Conservation (phyloP, 768 basidiomycete species). For the Lentinula lateritia region DNA sequence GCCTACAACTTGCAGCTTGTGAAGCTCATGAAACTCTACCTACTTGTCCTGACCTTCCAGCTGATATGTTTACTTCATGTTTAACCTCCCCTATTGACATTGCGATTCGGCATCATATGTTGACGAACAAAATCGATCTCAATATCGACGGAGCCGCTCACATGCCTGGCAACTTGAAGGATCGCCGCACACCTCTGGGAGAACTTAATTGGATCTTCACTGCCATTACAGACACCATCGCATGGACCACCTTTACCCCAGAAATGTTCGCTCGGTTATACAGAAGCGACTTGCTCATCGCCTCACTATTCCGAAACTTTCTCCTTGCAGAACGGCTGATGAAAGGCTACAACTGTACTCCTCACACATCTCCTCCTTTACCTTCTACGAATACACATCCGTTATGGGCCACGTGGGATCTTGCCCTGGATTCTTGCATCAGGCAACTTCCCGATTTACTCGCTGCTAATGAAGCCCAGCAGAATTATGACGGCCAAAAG, state of each 20-base stretch:
- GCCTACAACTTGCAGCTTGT: slow-evolving; percentile 94
- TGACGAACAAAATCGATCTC: slow-evolving; percentile 74
- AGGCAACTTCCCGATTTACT: slow-evolving; percentile 89
- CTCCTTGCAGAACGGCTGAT: slow-evolving; percentile 95
- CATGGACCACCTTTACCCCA: slow-evolving; percentile 95
- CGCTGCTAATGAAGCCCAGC: slow-evolving; percentile 26
- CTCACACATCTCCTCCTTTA: slow-evolving; percentile 86
- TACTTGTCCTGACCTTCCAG: slow-evolving; percentile 93
- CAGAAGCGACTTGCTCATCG: slow-evolving; percentile 91
- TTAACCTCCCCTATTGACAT: slow-evolving; percentile 98
- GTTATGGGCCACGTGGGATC: slow-evolving; percentile 97
- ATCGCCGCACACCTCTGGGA: slow-evolving; percentile 91
- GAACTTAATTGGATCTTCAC: slow-evolving; percentile 99
- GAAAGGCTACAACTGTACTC: slow-evolving; percentile 97
- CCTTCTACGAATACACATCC: slow-evolving; percentile 96
- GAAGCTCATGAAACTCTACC: slow-evolving; percentile 87
- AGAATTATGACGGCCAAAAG: slow-evolving; percentile 17
- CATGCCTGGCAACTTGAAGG: slow-evolving; percentile 92
- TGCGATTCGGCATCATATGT: slow-evolving; percentile 88
- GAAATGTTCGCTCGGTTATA: slow-evolving; percentile 93
- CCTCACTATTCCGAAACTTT: slow-evolving; percentile 96
- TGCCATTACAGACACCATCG: slow-evolving; percentile 97
- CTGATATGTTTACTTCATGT: slow-evolving; percentile 96
- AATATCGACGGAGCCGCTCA: slow-evolving; percentile 83
- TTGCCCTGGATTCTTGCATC: slow-evolving; percentile 91